Conservation (phyloP, 1,139 yeast species). For the Yamadazyma sp. region DNA sequence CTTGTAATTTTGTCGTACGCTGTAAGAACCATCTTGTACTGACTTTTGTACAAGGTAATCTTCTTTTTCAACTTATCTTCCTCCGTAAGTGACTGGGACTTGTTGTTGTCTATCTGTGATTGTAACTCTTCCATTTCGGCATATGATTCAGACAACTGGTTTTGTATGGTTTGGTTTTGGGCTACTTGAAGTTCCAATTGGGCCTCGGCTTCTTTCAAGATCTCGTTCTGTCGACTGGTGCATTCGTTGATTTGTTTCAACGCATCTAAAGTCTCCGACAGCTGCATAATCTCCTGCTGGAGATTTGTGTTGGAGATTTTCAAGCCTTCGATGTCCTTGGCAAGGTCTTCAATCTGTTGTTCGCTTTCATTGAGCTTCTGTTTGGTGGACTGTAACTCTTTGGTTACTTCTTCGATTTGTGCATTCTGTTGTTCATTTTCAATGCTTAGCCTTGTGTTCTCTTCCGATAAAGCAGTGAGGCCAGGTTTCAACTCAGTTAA, state of each 20-base stretch:
- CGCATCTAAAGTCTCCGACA: neutral
- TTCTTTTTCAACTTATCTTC: constrained; percentile 1
- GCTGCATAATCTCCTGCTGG: neutral
- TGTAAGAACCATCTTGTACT: constrained; percentile 1
- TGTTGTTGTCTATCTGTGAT: constrained; percentile 1
- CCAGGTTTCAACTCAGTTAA: constrained; percentile 1
- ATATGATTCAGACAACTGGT: constrained; percentile 1
- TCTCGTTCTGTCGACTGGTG: too few relatives aligned
- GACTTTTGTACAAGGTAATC: too few relatives aligned
- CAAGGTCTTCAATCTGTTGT: neutral
- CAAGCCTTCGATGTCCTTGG: neutral
- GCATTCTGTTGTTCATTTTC: neutral
- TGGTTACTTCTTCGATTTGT: neutral
- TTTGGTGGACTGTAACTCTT: neutral
- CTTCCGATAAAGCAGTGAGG: neutral
- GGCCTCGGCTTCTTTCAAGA: neutral
- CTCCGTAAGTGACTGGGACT: too few relatives aligned
- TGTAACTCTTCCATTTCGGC: constrained; percentile 2
- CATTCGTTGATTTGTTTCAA: neutral
- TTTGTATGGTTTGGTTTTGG: neutral
- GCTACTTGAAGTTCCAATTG: neutral
- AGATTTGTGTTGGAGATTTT: neutral
- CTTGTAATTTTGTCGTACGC: constrained; percentile 1
- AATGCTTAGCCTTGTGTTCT: neutral
- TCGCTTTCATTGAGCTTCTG: neutral